A percentile compares a stretch with the other conserved stretches of the same genome.
phyloP scores from a whole-genome alignment of 169 alveolate genomes.

The Babesia ovata region DNA sequence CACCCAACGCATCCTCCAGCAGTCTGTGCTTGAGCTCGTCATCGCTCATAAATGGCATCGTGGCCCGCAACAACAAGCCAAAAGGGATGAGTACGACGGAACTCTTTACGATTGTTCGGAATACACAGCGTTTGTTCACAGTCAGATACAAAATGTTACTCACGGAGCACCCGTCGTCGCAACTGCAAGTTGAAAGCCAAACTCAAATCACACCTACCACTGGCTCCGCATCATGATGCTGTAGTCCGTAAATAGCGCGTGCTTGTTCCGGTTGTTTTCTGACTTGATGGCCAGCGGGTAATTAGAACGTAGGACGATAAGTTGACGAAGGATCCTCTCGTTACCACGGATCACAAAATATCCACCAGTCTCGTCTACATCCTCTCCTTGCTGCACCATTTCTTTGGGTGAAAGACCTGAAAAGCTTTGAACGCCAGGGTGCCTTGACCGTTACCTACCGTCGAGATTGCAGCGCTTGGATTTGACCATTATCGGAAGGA shows the following conservation, averaged over 20 bases:
- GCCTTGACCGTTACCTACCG: conserved; percentile 59
- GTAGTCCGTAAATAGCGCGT: conserved; percentile 74
- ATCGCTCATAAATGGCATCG: conserved; percentile 55
- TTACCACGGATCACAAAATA: conserved; percentile 97
- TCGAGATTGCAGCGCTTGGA: conserved; percentile 91
- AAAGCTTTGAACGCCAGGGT: no score
- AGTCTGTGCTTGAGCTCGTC: conserved; percentile 69
- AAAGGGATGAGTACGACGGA: conserved; percentile 58
- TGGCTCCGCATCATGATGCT: conserved; percentile 75
- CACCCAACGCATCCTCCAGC: conserved; percentile 65
- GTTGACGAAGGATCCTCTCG: conserved; percentile 95
- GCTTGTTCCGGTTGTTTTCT: conserved; percentile 58
- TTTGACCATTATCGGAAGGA: conserved; percentile 96
- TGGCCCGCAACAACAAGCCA: conserved; percentile 54
- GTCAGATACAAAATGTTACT: conserved; percentile 73
- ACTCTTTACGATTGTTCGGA: conserved; percentile 70
- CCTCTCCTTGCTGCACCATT: conserved; percentile 94
- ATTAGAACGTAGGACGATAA: conserved; percentile 82
- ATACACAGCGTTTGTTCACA: conserved; percentile 74
- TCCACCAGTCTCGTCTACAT: conserved; percentile 98
- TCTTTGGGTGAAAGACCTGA: conserved; percentile 87
- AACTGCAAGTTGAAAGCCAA: conserved; percentile 10
- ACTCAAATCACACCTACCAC: conserved; percentile 42
- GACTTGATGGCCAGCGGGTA: conserved; percentile 73
- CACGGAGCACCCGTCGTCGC: conserved; percentile 77